These are phyloP conservation scores for Trichoderma harzianum DNA, from an alignment of 2,329 filamentous ascomycete genomes.

Conservation along the genomic window DNA sequence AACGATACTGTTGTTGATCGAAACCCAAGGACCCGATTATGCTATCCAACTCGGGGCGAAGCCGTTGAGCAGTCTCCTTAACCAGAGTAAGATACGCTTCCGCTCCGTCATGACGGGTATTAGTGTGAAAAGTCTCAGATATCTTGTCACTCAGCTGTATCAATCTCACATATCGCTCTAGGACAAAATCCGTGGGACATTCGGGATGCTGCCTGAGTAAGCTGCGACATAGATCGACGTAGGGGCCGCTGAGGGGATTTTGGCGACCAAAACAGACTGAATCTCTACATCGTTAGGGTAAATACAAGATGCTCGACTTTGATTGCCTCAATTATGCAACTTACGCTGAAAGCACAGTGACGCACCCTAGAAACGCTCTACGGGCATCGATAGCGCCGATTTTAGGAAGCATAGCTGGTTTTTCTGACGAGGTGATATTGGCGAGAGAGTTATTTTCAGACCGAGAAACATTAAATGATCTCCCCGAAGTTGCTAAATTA, in stretches of 20 bases:
- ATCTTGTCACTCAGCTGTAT: not conserved
- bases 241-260: not conserved
- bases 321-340: not conserved
- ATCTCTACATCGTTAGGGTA: not conserved
- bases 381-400: not conserved
- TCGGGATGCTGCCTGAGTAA: not conserved
- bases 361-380: not conserved
- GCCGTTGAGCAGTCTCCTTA: not conserved
- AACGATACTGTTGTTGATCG: not conserved
- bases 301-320: not conserved
- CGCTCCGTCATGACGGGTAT: too few species aligned
- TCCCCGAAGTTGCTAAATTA: not conserved
- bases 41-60: not conserved
- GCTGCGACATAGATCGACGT: not conserved
- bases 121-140: not conserved
- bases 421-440: not conserved
- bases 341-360: not conserved
- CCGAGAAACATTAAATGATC: not conserved
- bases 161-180: not conserved
- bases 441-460: not conserved
- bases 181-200: not conserved
- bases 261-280: not conserved
- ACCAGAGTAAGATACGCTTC: not conserved
- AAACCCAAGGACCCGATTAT: not conserved
- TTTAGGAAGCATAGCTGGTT: not conserved